Evolutionary conservation across 2,329 filamentous ascomycete species (phyloP), one percentile per base, ranked within the genome.

Genomic region (Stylonectria norvegica): DNA sequence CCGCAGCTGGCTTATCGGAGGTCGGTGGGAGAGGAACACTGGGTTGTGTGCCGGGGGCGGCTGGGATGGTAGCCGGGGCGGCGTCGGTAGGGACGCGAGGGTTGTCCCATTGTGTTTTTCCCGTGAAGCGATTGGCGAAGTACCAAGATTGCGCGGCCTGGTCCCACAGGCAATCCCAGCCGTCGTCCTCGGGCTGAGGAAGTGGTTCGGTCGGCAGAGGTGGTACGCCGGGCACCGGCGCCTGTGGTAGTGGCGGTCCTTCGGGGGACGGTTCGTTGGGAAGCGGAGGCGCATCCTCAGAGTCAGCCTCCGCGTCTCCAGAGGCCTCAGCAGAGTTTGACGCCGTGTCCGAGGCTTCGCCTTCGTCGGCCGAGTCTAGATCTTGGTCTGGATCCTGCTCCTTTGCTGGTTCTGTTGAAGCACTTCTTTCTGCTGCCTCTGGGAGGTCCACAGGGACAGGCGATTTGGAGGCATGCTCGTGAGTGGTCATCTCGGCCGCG

Each of bases 91-190:
- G 76, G 4, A 91, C 70, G 35, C 89, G 84, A 5, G 89, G 89
- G 57, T 95, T 95, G 23, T 91, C 85, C 85, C 89, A 93, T 58
- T 93, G 89, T 38, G 81, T 81, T 43, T 77, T 69, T 23, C 79
- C 75, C 4, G 86, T 93, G 62, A 86, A 83, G 52, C 83, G 81
- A 62, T 95, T 95, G 71, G 83, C 82, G 67, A 94, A 95, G 68
- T 89, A 94, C 69, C 82, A 95, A 4, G 80, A 75, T 49, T 83
- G 76, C 2, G 76, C 73, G 36, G 63, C 72, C 17, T 76, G 66
- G 55, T 94, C 88, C 86, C 86, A 94, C 43, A 86, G 73, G 23
- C 81, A 81, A 43, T 86, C 81, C 89, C 89, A 95, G 43, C 89
- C 89, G 54, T 84, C 80, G 45, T 83, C 78, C 61, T 84, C 78